Evolutionary conservation across 108 stramenopile species (phyloP).

Genomic region (Fragilaria crotonensis): DNA sequence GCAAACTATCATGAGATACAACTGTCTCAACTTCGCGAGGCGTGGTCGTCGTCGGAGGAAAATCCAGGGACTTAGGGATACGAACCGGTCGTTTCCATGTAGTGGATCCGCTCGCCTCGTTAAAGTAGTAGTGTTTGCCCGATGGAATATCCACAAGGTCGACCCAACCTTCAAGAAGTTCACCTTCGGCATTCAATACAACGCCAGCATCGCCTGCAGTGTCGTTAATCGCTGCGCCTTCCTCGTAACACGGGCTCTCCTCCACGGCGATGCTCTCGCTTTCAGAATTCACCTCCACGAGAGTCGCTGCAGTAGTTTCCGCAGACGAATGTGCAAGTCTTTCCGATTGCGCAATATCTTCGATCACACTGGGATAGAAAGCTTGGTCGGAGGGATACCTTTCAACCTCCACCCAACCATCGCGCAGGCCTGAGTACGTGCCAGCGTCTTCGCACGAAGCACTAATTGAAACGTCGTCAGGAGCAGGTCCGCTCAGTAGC

Average conservation of each 20-base stretch:
- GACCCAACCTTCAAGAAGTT: slow-evolving; percentile 39
- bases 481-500: neutral
- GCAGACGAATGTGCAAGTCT: neutral
- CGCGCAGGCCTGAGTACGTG: neutral
- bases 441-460: neutral
- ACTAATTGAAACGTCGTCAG: neutral
- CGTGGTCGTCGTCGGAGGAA: neutral
- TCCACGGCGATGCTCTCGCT: neutral
- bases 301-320: neutral
- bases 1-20: neutral
- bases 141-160: slow-evolving; percentile 20
- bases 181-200: slow-evolving; percentile 2
- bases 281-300: neutral
- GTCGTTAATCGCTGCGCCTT: neutral
- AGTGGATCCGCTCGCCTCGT: slow-evolving; percentile 22
- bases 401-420: neutral
- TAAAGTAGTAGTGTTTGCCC: slow-evolving; percentile 43
- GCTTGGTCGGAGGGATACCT: neutral
- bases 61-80: neutral
- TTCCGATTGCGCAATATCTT: neutral
- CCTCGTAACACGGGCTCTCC: neutral
- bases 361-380: neutral
- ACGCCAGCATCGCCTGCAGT: slow-evolving; percentile 1
- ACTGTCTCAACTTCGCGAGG: neutral
- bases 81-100: slow-evolving; percentile 18